Base-by-base conservation (phyloP, 148 eudicot species). In the Polygonum maritimum region DNA sequence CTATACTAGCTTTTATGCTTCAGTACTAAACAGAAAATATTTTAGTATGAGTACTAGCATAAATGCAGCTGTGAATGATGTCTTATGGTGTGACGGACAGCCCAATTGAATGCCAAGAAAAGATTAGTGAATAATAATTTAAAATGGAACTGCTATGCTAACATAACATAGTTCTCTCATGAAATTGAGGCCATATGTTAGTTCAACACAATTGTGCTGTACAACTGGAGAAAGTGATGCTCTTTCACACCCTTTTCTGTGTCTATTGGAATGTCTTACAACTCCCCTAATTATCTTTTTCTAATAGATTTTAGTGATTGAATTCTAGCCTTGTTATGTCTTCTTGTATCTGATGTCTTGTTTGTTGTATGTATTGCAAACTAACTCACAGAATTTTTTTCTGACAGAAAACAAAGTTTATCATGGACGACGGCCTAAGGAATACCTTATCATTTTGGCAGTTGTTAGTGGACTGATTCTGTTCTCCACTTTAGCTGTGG, bases 381-480 rank as follows among this genome's bases (percentile, higher is more conserved):
- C 11, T 15, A 51, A 33, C 55, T 48, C 19, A 73, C 19, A 26
- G 39, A 26, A 19, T 22, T 31, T 21, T 70, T 54, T 47, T 63
- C 69, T 36, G n/a, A 76, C 87, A 93, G 98, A 76, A 76, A 82
- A 78, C 65, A 83, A 78, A 80, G 87, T 97, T 82, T 73, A 78
- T 74, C 91, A 85, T 76, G 86, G 90, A 89, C 85, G 81, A 76
- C 90, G 97, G 87, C 93, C 85, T 80, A 81, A 76, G 76, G 85
- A 87, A 76, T 94, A 91, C 80, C 86, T 88, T 55, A 84, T 94
- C 49, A 87, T 90, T 76, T 90, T 94, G 80, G 94, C 91, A 62
- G 85, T 86, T 69, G 90, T 91, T 78, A 91, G 98, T 80, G 97
- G 92, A 70, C 71, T 87, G 69, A 88, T 94, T 80, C 88, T 94